These are phyloP conservation scores for Alloteropsis angusta DNA, from an alignment of 202 grass and related monocot genomes.

Conservation along the genomic window DNA sequence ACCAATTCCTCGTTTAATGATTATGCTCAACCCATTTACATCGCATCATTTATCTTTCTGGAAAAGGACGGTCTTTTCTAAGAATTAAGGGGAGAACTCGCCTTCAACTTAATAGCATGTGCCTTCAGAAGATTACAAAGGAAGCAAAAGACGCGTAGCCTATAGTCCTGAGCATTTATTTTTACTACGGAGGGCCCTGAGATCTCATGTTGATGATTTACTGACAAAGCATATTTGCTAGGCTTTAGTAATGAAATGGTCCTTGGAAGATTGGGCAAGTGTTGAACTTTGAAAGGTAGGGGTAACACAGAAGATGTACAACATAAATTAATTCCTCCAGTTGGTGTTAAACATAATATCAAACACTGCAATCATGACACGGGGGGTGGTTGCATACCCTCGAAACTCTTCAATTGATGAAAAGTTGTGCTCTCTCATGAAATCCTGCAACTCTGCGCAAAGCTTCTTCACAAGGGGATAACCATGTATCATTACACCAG, in stretches of 20 bases:
- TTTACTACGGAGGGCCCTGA: neutral
- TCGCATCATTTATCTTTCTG: neutral
- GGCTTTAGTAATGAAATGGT: neutral
- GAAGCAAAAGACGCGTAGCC: neutral
- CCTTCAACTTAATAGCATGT: neutral
- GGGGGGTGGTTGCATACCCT: conserved; percentile 43
- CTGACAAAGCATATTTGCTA: neutral
- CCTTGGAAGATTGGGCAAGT: neutral
- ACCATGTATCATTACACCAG: conserved; percentile 95
- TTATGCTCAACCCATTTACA: neutral
- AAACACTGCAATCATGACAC: conserved; percentile 12
- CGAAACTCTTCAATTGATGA: conserved; percentile 82
- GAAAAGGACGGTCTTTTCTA: neutral
- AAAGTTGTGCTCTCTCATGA: conserved; percentile 87
- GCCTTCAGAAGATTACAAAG: neutral
- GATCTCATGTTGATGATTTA: neutral
- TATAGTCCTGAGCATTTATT: neutral
- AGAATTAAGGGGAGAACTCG: neutral
- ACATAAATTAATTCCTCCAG: neutral
- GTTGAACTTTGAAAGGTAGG: neutral
- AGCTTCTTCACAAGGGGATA: conserved; percentile 96
- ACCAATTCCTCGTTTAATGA: conserved; percentile 17
- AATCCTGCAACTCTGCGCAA: conserved; percentile 75
- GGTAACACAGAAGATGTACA: neutral
- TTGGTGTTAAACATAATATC: conserved; percentile 1